Base-by-base conservation (phyloP, 352 stramenopile species). In the Peronospora belbahrii region DNA sequence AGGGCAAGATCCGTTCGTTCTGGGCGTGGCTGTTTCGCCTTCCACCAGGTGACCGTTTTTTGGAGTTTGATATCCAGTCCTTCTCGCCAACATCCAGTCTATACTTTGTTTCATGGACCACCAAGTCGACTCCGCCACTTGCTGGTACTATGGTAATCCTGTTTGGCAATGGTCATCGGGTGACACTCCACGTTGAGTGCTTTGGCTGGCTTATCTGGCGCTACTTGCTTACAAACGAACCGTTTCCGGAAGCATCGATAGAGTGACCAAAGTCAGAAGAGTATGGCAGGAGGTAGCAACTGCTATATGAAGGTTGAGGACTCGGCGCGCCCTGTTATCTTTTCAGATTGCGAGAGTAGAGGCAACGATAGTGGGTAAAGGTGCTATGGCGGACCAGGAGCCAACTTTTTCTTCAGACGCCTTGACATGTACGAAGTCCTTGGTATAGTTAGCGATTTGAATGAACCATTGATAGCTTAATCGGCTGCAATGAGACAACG, bases 131-230 rank as follows among this genome's bases (percentile, higher is more conserved):
- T 15, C 79, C 79, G 24, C 66, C 75, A 37, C 56, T 90, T 15
- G 63, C 69, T 2, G 79, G 79, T 2, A 85, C 74, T 3, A 90
- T 90, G 61, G 76, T 88, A 18, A 90, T 90, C 52, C 83, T 90
- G 75, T 90, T 90, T 46, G 79, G 79, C 45, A 77, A 85, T 39
- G 74, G 79, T 13, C 74, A 90, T 46, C 79, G 79, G 24, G 79
- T 90, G 42, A 90, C 75, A 39, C 70, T 90, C 41, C 79, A 90
- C 51, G 75, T 90, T 40, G 79, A 90, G 52, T 85, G 78, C 50
- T 90, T 90, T 41, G 79, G 79, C 19, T 90, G 79, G 79, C 63
- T 90, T 43, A 90, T 90, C 42, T 90, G 79, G 79, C 75, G 79
- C 28, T 90, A 90, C 49, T 34, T 90, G 58, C 72, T 90, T 28